Evolutionary conservation across 345 rosid genomes (phyloP).

Genomic region (Citrus medica): DNA sequence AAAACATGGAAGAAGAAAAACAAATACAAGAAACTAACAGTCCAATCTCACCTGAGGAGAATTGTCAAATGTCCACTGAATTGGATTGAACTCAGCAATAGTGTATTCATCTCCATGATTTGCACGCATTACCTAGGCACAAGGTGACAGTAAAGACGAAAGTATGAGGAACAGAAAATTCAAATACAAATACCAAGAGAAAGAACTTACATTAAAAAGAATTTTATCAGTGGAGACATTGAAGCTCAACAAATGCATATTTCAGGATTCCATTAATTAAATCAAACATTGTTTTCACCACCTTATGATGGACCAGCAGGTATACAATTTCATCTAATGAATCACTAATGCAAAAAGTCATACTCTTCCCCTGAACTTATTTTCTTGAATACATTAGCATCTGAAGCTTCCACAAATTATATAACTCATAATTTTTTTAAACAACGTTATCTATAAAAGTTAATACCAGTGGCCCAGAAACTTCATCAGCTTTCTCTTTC

Average conservation of each 20-base stretch:
- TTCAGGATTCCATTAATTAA: neutral
- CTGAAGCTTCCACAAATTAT: neutral
- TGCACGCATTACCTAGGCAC: constrained; percentile 64
- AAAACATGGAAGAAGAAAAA: neutral
- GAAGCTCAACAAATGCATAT: neutral
- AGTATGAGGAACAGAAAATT: neutral
- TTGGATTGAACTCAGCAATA: too few relatives aligned
- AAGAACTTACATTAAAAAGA: neutral
- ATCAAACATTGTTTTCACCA: neutral
- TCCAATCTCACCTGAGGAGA: neutral
- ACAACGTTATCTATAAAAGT: neutral
- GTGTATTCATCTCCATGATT: constrained; percentile 48
- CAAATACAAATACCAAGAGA: neutral
- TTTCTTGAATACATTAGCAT: neutral
- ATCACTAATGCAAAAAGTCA: neutral
- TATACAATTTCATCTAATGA: neutral
- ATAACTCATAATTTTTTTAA: neutral
- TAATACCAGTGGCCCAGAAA: constrained; percentile 70
- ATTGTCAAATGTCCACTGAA: too few relatives aligned
- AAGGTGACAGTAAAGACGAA: constrained; percentile 3
- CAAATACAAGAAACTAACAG: neutral
- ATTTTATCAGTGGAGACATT: neutral
- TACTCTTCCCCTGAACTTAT: too few relatives aligned
- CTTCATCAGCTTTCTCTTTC: constrained; percentile 70
- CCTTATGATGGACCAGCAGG: neutral